A percentile compares a stretch with the other conserved stretches of the same genome.
Conservation (phyloP, 805 yeast genomes). For the Candida maesae region DNA sequence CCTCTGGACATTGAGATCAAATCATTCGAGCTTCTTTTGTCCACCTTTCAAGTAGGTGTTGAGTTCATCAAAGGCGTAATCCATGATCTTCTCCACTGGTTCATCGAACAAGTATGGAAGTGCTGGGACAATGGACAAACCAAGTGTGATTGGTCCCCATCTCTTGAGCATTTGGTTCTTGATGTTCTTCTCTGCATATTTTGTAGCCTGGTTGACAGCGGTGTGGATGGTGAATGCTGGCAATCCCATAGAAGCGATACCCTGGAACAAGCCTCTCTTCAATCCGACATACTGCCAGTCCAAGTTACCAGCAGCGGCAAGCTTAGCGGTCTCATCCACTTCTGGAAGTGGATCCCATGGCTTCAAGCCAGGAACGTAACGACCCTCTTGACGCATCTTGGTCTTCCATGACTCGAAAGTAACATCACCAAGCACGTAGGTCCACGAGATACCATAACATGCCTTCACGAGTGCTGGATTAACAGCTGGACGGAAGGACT, state of each 20-base stretch:
- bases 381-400: constrained; percentile 60
- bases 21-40: constrained; percentile 14
- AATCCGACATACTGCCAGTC: constrained; percentile 66
- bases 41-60: constrained; percentile 24
- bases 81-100: constrained; percentile 72
- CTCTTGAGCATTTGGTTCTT: constrained; percentile 45
- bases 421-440: constrained; percentile 72
- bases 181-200: constrained; percentile 51
- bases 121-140: constrained; percentile 71
- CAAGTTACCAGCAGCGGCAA: constrained; percentile 37
- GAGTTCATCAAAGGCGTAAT: constrained; percentile 53
- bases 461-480: constrained; percentile 59
- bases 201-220: constrained; percentile 65
- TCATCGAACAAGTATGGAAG: constrained; percentile 78
- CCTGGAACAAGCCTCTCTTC: constrained; percentile 76
- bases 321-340: constrained; percentile 32
- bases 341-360: constrained; percentile 64
- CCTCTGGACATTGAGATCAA: too few species aligned
- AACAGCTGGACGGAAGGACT: constrained; percentile 79
- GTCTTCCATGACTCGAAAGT: constrained; percentile 71
- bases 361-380: constrained; percentile 52
- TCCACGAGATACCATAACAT: constrained; percentile 76
- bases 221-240: constrained; percentile 86
- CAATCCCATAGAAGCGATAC: constrained; percentile 80
- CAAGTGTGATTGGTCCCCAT: constrained; percentile 77